Percentiles rank a stretch among this genome's conserved stretches.
Conservation (phyloP, 768 basidiomycete genomes). For the Leccinum uliginosum region DNA sequence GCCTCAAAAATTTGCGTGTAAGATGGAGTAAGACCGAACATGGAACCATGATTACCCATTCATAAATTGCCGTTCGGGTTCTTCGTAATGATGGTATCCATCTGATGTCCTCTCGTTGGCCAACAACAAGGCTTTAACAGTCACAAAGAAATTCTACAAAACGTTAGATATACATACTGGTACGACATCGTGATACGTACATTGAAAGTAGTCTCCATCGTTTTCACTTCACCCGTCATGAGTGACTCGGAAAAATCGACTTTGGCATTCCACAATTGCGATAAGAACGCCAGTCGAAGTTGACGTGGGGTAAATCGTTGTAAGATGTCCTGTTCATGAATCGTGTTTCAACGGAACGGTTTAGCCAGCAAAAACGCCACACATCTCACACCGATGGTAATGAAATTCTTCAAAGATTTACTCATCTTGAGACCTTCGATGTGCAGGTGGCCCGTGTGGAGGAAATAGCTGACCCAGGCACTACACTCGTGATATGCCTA, state of each 20-base stretch:
- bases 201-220: constrained; percentile 79
- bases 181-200: constrained; percentile 41
- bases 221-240: constrained; percentile 86
- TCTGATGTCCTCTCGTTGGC: constrained; percentile 48
- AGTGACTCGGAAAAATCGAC: constrained; percentile 91
- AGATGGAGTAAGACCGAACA: constrained; percentile 7
- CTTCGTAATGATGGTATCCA: constrained; percentile 61
- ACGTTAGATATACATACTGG: constrained; percentile 1
- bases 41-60: constrained; percentile 43
- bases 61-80: constrained; percentile 64
- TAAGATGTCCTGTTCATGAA: constrained; percentile 68
- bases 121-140: constrained; percentile 72
- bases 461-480: constrained; percentile 98
- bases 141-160: constrained; percentile 88
- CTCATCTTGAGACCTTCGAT: constrained; percentile 99
- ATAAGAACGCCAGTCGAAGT: constrained; percentile 85
- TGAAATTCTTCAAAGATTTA: constrained; percentile 98
- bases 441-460: constrained; percentile 97
- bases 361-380: background rate
- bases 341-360: constrained; percentile 1
- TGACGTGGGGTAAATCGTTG: constrained; percentile 81
- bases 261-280: constrained; percentile 87
- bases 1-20: constrained; percentile 39
- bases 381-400: constrained; percentile 80
- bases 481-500: constrained; percentile 91